phyloP scores from a whole-genome alignment of 805 yeast species.

The Nakazawaea anatomiae region DNA sequence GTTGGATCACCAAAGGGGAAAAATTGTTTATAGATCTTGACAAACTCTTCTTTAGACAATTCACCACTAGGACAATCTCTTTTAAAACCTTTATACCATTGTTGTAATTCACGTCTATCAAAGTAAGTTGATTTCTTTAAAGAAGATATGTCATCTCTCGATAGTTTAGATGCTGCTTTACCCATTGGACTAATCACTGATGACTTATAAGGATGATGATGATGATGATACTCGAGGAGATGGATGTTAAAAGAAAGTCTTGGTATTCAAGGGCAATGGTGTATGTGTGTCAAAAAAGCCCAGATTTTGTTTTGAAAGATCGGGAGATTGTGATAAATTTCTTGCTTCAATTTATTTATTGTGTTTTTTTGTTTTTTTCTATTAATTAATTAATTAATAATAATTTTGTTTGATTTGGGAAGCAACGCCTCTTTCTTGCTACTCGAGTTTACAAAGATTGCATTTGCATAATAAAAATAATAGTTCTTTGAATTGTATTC shows the following conservation, averaged over 20 bases:
- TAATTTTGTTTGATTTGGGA: too few relatives aligned
- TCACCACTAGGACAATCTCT: conserved; percentile 94
- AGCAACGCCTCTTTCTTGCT: too few relatives aligned
- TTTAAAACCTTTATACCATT: conserved; percentile 95
- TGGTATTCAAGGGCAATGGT: background rate
- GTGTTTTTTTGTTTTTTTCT: too few relatives aligned
- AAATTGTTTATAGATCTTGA: conserved; percentile 89
- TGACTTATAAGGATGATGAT: background rate
- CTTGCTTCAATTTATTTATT: too few relatives aligned
- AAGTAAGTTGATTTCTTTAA: conserved; percentile 84
- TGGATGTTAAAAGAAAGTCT: background rate
- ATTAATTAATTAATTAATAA: too few relatives aligned
- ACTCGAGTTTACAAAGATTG: too few relatives aligned
- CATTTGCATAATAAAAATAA: too few relatives aligned
- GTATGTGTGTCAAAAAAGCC: too few relatives aligned
- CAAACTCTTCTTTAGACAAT: conserved; percentile 79
- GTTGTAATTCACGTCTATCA: conserved; percentile 90
- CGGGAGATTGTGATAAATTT: too few relatives aligned
- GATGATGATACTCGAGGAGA: background rate
- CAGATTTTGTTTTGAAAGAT: too few relatives aligned
- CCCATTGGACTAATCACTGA: conserved; percentile 53
- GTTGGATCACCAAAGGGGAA: conserved; percentile 98
- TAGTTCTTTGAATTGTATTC: too few relatives aligned
- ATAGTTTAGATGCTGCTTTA: conserved; percentile 85
- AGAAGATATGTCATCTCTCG: conserved; percentile 82